Evolutionary conservation across 306 rosid genomes (phyloP).

Genomic region (Vigna nakashimae): DNA sequence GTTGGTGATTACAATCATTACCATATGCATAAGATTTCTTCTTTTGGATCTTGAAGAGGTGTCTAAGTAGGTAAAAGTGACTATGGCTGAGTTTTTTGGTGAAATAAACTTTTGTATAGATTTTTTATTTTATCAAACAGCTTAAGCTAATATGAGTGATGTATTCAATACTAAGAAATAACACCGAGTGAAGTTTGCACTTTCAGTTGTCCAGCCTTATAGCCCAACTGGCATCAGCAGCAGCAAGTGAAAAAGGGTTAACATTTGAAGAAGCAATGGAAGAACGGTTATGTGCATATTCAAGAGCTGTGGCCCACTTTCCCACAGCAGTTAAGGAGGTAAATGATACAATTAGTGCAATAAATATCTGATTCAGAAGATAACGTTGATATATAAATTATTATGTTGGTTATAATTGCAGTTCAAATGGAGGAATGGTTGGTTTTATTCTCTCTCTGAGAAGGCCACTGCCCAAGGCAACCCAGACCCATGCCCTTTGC

Average conservation of each 20-base stretch:
- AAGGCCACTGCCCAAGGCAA: constrained; percentile 74
- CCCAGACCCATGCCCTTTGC: constrained; percentile 87
- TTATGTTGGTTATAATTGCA: constrained; percentile 51
- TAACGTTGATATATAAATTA: background rate
- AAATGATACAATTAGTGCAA: constrained; percentile 1
- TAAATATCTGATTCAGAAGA: constrained; percentile 1
- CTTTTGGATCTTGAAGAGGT: background rate
- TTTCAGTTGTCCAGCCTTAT: constrained; percentile 83
- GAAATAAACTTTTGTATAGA: constrained; percentile 23
- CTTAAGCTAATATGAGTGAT: background rate
- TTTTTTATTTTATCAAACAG: background rate
- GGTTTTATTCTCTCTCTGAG: constrained; percentile 82
- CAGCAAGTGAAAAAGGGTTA: constrained; percentile 75
- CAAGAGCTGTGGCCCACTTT: constrained; percentile 87
- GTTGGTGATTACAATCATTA: constrained; percentile 12
- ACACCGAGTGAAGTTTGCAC: constrained; percentile 30
- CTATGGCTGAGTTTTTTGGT: background rate
- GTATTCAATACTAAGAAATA: background rate
- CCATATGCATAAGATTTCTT: background rate
- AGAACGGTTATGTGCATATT: constrained; percentile 85
- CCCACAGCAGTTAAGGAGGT: constrained; percentile 99
- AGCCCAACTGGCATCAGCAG: constrained; percentile 75
- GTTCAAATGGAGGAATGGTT: constrained; percentile 99
- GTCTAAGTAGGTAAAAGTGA: background rate
- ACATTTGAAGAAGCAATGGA: constrained; percentile 77